phyloP scores from a whole-genome alignment of 1,284 basidiomycete genomes.

The Singerocomus inundabilis region DNA sequence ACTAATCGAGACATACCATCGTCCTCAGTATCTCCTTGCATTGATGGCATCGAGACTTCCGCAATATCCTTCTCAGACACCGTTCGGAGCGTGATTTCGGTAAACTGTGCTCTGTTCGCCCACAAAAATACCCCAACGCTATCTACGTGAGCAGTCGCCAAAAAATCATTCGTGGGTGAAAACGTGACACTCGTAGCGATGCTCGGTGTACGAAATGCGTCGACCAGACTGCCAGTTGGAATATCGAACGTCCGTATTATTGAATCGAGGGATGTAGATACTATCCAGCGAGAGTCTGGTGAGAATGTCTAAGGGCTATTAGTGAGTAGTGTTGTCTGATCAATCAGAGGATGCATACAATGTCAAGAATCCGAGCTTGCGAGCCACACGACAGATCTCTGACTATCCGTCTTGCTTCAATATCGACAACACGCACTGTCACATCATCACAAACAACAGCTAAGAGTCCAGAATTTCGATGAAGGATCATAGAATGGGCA shows the following conservation, averaged over 20 bases:
- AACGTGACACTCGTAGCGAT: conserved; percentile 90
- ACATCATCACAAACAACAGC: conserved; percentile 86
- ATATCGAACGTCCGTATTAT: conserved; percentile 95
- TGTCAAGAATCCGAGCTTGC: conserved; percentile 77
- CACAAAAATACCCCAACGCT: conserved; percentile 94
- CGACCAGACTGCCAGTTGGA: conserved; percentile 88
- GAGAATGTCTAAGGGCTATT: conserved; percentile 72
- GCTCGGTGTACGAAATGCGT: conserved; percentile 88
- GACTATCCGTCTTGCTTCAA: conserved; percentile 86
- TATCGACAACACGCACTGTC: conserved; percentile 82
- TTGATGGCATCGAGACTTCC: conserved; percentile 74
- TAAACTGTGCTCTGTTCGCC: conserved; percentile 95
- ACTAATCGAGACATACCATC: conserved; percentile 45
- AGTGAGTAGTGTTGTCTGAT: conserved; percentile 1
- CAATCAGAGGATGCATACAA: conserved; percentile 48
- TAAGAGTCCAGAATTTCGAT: conserved; percentile 86
- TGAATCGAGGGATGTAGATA: conserved; percentile 87
- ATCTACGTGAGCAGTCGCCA: conserved; percentile 94
- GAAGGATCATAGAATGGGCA: conserved; percentile 71
- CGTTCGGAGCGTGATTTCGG: conserved; percentile 80
- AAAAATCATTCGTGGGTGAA: conserved; percentile 93
- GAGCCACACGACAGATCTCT: conserved; percentile 80
- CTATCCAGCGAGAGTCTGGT: conserved; percentile 91
- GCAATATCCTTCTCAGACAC: conserved; percentile 74
- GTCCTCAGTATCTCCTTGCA: conserved; percentile 81